Evolutionary conservation across 345 rosid species (phyloP).

Genomic region (Excoecaria agallocha): DNA sequence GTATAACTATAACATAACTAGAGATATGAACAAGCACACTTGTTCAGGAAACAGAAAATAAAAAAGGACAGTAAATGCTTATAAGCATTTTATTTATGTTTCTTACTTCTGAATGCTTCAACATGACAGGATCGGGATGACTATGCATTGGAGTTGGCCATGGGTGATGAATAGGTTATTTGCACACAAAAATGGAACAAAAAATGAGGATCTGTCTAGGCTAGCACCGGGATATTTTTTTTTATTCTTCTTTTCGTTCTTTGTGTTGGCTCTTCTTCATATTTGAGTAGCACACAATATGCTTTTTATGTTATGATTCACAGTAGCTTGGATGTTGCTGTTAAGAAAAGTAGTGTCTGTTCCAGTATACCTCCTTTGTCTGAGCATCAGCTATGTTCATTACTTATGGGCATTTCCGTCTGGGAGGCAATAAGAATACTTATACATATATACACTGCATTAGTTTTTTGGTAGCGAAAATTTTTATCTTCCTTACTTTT

Average conservation of each 20-base stretch:
- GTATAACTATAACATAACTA: background rate
- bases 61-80: background rate
- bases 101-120: slow-evolving; percentile 18
- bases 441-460: background rate
- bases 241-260: slow-evolving; percentile 2
- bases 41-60: background rate
- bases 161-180: slow-evolving; percentile 68
- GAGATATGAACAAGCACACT: background rate
- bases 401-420: background rate
- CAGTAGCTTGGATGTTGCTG: background rate
- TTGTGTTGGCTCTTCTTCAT: slow-evolving; percentile 3
- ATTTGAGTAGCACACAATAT: slow-evolving; percentile 2
- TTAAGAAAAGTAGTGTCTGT: background rate
- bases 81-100: background rate
- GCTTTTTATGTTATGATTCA: background rate
- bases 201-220: slow-evolving; percentile 17
- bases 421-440: background rate
- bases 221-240: slow-evolving; percentile 13
- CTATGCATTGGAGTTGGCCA: slow-evolving; percentile 87
- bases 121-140: slow-evolving; percentile 82
- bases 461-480: background rate
- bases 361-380: background rate
- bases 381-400: background rate
- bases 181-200: background rate
- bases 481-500: background rate